Evolutionary conservation across 495 filamentous ascomycete species (phyloP).

Genomic region (Oleoguttula mirabilis): DNA sequence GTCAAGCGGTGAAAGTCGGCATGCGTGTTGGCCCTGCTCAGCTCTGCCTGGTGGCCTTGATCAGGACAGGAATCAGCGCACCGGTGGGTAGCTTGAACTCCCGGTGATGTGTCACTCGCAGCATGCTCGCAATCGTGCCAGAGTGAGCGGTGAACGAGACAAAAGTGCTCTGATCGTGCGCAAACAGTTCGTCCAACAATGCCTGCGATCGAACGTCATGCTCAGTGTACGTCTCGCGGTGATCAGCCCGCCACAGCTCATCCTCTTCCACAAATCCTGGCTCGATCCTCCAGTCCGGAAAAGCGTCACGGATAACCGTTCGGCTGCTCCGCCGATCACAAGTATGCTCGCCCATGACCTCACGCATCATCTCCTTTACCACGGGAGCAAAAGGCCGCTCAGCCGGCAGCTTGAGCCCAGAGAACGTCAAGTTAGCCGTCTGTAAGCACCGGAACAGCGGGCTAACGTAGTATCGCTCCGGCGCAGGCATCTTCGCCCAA

Average conservation of each 20-base stretch:
- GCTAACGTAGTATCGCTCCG: conserved; percentile 25
- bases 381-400: conserved; percentile 17
- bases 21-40: conserved; percentile 7
- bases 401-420: conserved; percentile 13
- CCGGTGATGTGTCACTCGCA: conserved; percentile 26
- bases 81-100: conserved; percentile 27
- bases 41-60: conserved; percentile 24
- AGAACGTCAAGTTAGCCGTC: conserved; percentile 25
- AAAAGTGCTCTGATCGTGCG: conserved; percentile 10
- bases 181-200: conserved; percentile 18
- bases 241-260: conserved; percentile 17
- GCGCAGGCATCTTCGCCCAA: conserved; percentile 20
- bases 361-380: conserved; percentile 28
- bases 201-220: conserved; percentile 8
- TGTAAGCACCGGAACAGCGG: conserved; percentile 26
- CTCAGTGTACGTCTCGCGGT: conserved; percentile 17
- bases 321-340: conserved; percentile 15
- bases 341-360: conserved; percentile 21
- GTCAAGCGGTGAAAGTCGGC: conserved; percentile 39
- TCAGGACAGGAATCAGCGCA: conserved; percentile 28
- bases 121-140: conserved; percentile 24
- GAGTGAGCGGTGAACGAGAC: conserved; percentile 29
- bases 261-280: conserved; percentile 20
- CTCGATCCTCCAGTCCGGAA: conserved; percentile 12
- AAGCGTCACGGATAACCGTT: conserved; percentile 4